Evolutionary conservation across 2,329 filamentous ascomycete genomes (phyloP), one percentile per base, ranked within the genome.

Genomic region (Fusarium sp.): DNA sequence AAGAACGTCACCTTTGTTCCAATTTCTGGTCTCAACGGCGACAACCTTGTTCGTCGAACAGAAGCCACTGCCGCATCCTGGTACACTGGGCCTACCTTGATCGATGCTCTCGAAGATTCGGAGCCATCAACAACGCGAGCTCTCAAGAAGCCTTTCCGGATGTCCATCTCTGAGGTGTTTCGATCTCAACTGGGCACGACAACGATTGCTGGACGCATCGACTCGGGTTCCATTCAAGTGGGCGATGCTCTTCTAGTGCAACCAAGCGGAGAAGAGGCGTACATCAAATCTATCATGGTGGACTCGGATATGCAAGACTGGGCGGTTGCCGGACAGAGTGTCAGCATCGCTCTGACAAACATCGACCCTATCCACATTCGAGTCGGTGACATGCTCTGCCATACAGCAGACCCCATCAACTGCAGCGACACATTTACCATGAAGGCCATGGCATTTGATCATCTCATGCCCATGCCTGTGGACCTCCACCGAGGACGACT

Each of bases 251-350:
- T 98, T 16, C 81, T 95, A 6, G 90, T 94, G 3, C 93, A 97
- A 81, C 97, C 97, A 0, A 94, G 93, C 64, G 92, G 92, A 27
- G 93, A 98, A 80, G 92, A 90, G 41, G 95, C 94, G 1, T 91
- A 91, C 60, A 89, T 98, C 82, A 97, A 96, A 81, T 92, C 91
- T 5, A 87, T 99, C 57, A 92, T 97, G 81, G 88, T 95, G 11
- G 93, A 96, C 80, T 88, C 91, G 24, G 90, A 93, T 60, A 84
- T 89, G 1, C 90, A 88, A 14, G 95, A 98, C 69, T 99, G 95
- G 95, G 95, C 94, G 0, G 95, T 98, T 16, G 95, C 96, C 1
- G 96, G 96, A 1, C 95, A 98, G 80, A 97, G 97, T 69, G 91
- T 94, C 18, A 92, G 92, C 0, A 85, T 99, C n/a, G 93, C 97